Evolutionary conservation across 768 basidiomycete species (phyloP).

Genomic region (Phaeotremella skinneri): DNA sequence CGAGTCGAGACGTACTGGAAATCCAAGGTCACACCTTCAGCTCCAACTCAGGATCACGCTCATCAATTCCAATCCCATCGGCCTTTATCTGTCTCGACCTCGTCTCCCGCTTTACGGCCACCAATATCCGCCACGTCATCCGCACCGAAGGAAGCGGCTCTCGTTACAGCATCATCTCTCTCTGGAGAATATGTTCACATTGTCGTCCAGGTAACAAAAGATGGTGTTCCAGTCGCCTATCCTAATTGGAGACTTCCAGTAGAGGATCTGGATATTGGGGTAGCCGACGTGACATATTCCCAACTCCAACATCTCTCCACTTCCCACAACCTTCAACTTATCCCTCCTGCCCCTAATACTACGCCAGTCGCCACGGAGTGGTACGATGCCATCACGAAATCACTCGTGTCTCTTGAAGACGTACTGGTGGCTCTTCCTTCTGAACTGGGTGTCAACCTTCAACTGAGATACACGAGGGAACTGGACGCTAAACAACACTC

Average conservation of each 20-base stretch:
- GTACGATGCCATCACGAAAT: slow-evolving; percentile 45
- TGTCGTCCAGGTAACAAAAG: slow-evolving; percentile 86
- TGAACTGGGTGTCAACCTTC: slow-evolving; percentile 71
- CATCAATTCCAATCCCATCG: slow-evolving; percentile 52
- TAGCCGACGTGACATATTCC: slow-evolving; percentile 75
- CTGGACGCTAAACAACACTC: slow-evolving; percentile 55
- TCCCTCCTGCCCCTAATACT: slow-evolving; percentile 18
- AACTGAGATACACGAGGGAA: slow-evolving; percentile 71
- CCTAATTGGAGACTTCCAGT: slow-evolving; percentile 73
- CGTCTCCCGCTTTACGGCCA: slow-evolving; percentile 44
- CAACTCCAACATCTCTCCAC: slow-evolving; percentile 73
- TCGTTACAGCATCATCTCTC: slow-evolving; percentile 81
- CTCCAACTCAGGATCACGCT: slow-evolving; percentile 52
- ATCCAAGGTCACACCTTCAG: slow-evolving; percentile 60
- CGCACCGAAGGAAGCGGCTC: slow-evolving; percentile 39
- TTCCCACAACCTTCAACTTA: slow-evolving; percentile 56
- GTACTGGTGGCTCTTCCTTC: slow-evolving; percentile 65
- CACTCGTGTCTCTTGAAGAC: slow-evolving; percentile 68
- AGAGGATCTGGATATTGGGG: slow-evolving; percentile 68
- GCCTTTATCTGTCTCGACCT: slow-evolving; percentile 47
- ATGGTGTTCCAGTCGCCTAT: slow-evolving; percentile 83
- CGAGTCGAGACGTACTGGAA: slow-evolving; percentile 99
- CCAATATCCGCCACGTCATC: slow-evolving; percentile 17
- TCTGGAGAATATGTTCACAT: slow-evolving; percentile 82
- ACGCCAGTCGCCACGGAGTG: slow-evolving; percentile 46